These are phyloP conservation scores for Brachypodium distachyon DNA, from an alignment of 202 grass and related monocot genomes.

Conservation along the genomic window DNA sequence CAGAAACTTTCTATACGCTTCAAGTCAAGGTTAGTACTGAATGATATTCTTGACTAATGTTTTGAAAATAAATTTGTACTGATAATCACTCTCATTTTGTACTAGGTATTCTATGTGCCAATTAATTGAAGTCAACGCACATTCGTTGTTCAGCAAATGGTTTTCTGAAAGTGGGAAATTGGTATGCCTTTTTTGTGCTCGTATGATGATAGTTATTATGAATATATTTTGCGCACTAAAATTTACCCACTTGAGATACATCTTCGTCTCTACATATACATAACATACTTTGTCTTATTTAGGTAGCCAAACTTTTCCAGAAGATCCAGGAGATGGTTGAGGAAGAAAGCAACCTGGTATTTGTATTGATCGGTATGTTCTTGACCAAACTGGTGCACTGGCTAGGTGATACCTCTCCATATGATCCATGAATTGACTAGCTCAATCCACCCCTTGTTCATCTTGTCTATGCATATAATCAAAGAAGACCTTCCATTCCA, in stretches of 20 bases:
- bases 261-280: constrained; percentile 8
- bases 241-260: background rate
- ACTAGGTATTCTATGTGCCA: constrained; percentile 89
- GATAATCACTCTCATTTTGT: constrained; percentile 16
- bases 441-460: background rate
- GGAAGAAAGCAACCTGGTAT: constrained; percentile 93
- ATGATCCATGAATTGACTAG: background rate
- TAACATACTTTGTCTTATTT: constrained; percentile 8
- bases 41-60: constrained; percentile 7
- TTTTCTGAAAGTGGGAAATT: constrained; percentile 99
- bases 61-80: constrained; percentile 2
- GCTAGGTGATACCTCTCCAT: background rate
- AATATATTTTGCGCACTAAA: background rate
- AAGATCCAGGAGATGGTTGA: constrained; percentile 99
- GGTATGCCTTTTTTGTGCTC: constrained; percentile 48
- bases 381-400: constrained; percentile 10
- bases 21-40: constrained; percentile 60
- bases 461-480: constrained; percentile 7
- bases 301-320: constrained; percentile 99
- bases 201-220: background rate
- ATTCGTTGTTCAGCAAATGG: constrained; percentile 99
- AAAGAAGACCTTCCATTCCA: background rate
- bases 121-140: constrained; percentile 95
- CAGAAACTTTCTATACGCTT: constrained; percentile 97
- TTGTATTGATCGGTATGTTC: constrained; percentile 91